phyloP scores from a whole-genome alignment of 108 stramenopile species.

The Cyclostephanos invisitatus region DNA sequence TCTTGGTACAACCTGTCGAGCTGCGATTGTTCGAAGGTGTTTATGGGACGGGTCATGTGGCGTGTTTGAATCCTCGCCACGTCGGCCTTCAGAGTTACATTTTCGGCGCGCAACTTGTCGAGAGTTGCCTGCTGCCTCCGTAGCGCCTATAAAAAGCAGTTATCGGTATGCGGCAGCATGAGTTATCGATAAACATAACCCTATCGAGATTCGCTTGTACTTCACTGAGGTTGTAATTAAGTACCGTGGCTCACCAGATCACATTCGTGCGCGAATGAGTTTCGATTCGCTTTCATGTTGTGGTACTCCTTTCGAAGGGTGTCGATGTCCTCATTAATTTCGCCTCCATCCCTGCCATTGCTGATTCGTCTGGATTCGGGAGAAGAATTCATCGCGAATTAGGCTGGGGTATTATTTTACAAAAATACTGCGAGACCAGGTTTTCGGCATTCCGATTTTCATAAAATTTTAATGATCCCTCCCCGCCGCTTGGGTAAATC shows the following conservation, averaged over 20 bases:
- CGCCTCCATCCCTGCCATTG: constrained; percentile 18
- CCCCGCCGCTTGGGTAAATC: too few species aligned
- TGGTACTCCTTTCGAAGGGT: constrained; percentile 83
- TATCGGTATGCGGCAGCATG: background rate
- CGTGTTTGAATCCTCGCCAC: constrained; percentile 74
- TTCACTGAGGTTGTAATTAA: background rate
- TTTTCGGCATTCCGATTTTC: too few species aligned
- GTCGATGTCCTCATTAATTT: constrained; percentile 65
- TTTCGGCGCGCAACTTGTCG: constrained; percentile 70
- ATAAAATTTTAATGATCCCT: too few species aligned
- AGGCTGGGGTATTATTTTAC: too few species aligned
- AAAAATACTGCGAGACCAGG: too few species aligned
- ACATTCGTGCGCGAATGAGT: constrained; percentile 79
- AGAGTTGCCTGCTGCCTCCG: constrained; percentile 80
- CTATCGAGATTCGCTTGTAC: background rate
- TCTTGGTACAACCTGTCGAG: constrained; percentile 60
- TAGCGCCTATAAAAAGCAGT: constrained; percentile 52
- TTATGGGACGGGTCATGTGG: constrained; percentile 51
- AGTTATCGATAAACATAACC: background rate
- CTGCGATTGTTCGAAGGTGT: constrained; percentile 54
- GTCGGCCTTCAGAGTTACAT: constrained; percentile 77
- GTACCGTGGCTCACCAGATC: constrained; percentile 29
- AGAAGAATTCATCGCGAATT: background rate
- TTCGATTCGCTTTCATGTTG: constrained; percentile 87
- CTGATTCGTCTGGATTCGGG: background rate